Conservation (phyloP, 2,329 filamentous ascomycete genomes). For the Trichoderma atrobrunneum region DNA sequence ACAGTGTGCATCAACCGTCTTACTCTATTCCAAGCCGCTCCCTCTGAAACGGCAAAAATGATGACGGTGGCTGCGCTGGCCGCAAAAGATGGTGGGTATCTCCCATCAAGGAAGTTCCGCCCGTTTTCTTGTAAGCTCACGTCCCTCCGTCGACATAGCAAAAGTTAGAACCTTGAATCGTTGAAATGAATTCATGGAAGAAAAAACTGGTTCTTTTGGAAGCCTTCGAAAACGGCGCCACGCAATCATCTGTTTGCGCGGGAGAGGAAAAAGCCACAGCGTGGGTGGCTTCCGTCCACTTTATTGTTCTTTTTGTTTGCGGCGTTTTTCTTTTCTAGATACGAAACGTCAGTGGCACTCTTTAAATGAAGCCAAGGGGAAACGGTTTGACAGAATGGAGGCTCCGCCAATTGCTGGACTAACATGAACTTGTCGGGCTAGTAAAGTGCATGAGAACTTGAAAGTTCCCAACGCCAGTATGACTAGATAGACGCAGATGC, state of each 20-base stretch:
- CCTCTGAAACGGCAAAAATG: neutral
- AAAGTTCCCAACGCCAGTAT: neutral
- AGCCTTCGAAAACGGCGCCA: conserved; percentile 8
- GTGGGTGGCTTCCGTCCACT: neutral
- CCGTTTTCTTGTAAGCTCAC: neutral
- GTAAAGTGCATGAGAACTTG: neutral
- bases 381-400: neutral
- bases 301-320: neutral
- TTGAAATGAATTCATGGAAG: neutral
- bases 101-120: neutral
- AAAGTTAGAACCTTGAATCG: neutral
- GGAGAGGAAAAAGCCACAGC: neutral
- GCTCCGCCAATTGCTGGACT: neutral
- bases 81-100: neutral
- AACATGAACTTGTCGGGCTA: neutral
- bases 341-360: neutral
- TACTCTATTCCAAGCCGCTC: neutral
- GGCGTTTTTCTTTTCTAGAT: neutral
- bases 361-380: neutral
- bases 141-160: neutral
- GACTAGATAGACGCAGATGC: neutral
- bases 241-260: neutral
- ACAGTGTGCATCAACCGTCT: neutral
- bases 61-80: neutral
- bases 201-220: neutral